Base-by-base conservation (phyloP, 345 rosid genomes). In the Arabidopsis thaliana region DNA sequence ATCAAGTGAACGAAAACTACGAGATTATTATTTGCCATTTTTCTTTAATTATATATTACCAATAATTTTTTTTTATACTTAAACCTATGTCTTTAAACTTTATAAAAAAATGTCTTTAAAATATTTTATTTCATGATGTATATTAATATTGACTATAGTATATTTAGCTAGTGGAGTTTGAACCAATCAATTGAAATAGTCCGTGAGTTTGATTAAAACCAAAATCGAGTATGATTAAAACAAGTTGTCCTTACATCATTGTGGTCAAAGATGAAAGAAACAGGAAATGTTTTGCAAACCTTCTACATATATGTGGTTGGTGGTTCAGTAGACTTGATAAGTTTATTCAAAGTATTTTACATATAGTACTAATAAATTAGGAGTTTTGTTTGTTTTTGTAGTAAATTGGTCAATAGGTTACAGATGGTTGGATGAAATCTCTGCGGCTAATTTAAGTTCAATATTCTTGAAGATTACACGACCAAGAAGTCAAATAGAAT, bases 181-280 rank as follows among this genome's bases (percentile, higher is more conserved):
- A 25, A 56, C 65, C 80, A 63, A 46, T 50, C 36, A 70, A 36
- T 32, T 5, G 56, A 64, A 48, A 23, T 70, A 64, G 72, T 56
- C 80, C 72, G 76, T 71, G 71, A 77, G 46, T 70, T 70, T 64
- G 71, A 44, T 28, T 14, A 24, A 24, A 23, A 44, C 62, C 16
- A 60, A 38, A 70, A 25, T 48, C 5, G 66, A 56, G 67, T 56
- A 70, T 63, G 80, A 64, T 70, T 33, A 28, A 28, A 45, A 56
- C 57, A 68, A 61, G 56, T 60, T 76, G 57, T 30, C 51, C 51
- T 50, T 41, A 50, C 48, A 33, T 75, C 68, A 67, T 34, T 60
- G 4, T 51, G 37, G 79, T 75, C 73, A 75, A 50, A 75, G 3
- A 61, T 59, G 79, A 67, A 50, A 67, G 69, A 50, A 67, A 59